Base-by-base conservation (phyloP, 2,329 filamentous ascomycete genomes). In the Neobulgaria alba region DNA sequence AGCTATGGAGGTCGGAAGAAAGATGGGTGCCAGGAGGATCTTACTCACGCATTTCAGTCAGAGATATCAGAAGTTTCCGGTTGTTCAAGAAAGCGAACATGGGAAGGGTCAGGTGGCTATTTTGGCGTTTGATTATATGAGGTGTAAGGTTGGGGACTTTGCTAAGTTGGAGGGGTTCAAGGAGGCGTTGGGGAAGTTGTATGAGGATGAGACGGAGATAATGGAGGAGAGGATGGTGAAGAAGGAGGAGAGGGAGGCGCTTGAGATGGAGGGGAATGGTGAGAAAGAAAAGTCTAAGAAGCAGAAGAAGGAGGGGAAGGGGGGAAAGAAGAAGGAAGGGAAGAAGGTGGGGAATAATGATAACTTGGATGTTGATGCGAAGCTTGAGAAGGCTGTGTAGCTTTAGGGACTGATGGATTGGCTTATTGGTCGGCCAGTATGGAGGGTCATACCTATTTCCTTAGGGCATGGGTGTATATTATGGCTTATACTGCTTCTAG, bases 1-100 rank as follows among this genome's bases (percentile, higher is more conserved):
- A 65, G 92, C 92, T 1, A 72, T 98, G 3, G 71, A 69, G 33
- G 74, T 96, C 3, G 90, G 82, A 2, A 71, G 73, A 10, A 65
- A 69, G 33, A 98, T 98, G 92, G 63, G 73, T 19, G 92, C 89
- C 0, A 76, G 80, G 49, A 72, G 85, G 12, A 80, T 92, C 12
- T 66, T 98, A 41, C 71, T 98, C 36, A 98, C 92, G 5, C 92
- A 98, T 61, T 98, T 98, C 64, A 89, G 82, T 41, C 92, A 98
- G 66, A 74, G 92, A 5, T 98, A 98, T 62, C 82, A 48, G 61
- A 63, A 44, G 57, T 62, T 57, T 37, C 55, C 53, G 4, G 54
- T 57, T 29, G 61, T 62, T 53, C n/a, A n/a, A n/a, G 61, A 69
- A 12, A 61, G 59, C 30, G 47, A 59, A 4, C 60, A 62, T 21